Evolutionary conservation across 257 asterid genomes (phyloP).

Genomic region (Cynanchum wilfordii): DNA sequence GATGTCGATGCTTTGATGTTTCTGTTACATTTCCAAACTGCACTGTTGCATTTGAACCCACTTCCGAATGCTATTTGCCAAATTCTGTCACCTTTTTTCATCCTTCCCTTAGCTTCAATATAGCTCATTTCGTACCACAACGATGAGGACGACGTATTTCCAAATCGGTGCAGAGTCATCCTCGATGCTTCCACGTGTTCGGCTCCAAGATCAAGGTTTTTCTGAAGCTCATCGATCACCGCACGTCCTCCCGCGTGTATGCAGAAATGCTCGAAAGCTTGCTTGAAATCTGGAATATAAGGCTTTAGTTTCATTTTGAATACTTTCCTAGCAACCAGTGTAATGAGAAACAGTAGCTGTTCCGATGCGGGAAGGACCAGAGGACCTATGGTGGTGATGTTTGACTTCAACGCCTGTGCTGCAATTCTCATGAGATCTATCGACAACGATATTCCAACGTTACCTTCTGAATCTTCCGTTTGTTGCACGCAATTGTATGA

Average conservation of each 20-base stretch:
- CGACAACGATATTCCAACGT: slow-evolving; percentile 46
- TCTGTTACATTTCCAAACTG: slow-evolving; percentile 59
- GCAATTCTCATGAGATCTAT: slow-evolving; percentile 56
- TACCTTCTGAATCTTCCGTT: slow-evolving; percentile 47
- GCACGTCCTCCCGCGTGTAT: slow-evolving; percentile 62
- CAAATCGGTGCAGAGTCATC: slow-evolving; percentile 52
- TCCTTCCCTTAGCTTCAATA: slow-evolving; percentile 55
- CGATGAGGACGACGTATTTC: slow-evolving; percentile 57
- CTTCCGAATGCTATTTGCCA: slow-evolving; percentile 65
- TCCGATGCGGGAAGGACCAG: slow-evolving; percentile 52
- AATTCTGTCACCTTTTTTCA: slow-evolving; percentile 48
- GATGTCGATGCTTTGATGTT: slow-evolving; percentile 34
- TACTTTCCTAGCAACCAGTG: slow-evolving; percentile 46
- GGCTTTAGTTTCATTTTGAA: slow-evolving; percentile 48
- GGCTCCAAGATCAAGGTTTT: slow-evolving; percentile 41
- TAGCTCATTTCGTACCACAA: slow-evolving; percentile 52
- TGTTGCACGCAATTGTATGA: background rate
- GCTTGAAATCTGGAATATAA: slow-evolving; percentile 57
- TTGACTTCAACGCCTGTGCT: slow-evolving; percentile 47
- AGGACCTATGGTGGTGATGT: slow-evolving; percentile 56
- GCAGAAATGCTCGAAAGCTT: slow-evolving; percentile 54
- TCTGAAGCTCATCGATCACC: slow-evolving; percentile 62
- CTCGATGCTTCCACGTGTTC: slow-evolving; percentile 58
- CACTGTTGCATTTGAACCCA: slow-evolving; percentile 63
- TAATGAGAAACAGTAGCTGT: slow-evolving; percentile 48